Evolutionary conservation across 495 filamentous ascomycete genomes (phyloP).

Genomic region (Daldinia grandis): DNA sequence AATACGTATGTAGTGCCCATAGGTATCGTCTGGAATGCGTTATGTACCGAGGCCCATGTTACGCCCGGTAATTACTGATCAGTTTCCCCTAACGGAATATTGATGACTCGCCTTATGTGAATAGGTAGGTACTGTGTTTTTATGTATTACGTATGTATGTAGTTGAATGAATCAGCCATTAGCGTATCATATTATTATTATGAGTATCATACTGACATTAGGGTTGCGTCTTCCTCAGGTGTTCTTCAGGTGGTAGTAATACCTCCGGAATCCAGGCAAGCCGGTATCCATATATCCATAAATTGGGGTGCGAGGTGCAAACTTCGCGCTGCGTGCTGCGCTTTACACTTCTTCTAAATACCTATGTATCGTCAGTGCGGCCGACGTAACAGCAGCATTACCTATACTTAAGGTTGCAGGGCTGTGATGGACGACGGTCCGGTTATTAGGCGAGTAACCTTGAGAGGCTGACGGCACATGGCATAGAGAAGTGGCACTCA

Average conservation of each 20-base stretch:
- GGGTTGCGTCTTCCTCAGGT: not conserved
- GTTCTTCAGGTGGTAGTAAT: not conserved
- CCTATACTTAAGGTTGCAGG: slow-evolving; percentile 21
- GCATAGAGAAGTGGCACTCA: slow-evolving; percentile 28
- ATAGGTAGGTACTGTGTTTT: not conserved
- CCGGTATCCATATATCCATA: not conserved
- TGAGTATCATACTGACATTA: slow-evolving; percentile 4
- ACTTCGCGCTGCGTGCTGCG: not conserved
- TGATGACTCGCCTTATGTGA: slow-evolving; percentile 9
- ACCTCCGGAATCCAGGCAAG: slow-evolving; percentile 3
- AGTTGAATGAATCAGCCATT: not conserved
- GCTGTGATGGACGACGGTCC: slow-evolving; percentile 27
- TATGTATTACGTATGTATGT: not conserved
- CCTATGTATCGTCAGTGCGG: slow-evolving; percentile 16
- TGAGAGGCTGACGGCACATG: slow-evolving; percentile 41
- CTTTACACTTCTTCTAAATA: not conserved
- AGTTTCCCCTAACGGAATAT: slow-evolving; percentile 7
- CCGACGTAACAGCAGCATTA: slow-evolving; percentile 16
- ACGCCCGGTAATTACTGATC: slow-evolving; percentile 19
- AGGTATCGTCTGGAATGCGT: too few species aligned
- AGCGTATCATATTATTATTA: not conserved
- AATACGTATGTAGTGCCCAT: not conserved
- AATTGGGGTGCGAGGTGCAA: slow-evolving; percentile 14
- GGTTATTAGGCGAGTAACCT: slow-evolving; percentile 31
- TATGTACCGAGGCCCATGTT: not conserved